phyloP scores from a whole-genome alignment of 805 yeast species.

The Naumovozyma castellii region DNA sequence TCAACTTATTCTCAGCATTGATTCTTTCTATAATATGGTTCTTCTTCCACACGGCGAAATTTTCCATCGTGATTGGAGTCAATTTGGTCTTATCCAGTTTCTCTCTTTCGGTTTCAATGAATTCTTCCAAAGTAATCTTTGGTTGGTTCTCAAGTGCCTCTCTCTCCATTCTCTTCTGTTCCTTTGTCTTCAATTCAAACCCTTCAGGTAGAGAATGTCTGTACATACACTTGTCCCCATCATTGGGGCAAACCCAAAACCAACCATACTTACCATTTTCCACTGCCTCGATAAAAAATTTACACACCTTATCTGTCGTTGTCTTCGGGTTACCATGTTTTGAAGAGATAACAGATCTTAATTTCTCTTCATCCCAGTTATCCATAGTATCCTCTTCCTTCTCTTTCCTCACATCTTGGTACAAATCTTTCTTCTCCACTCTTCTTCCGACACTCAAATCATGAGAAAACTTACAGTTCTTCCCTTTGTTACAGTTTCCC shows the following conservation, averaged over 20 bases:
- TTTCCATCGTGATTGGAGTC: slow-evolving; percentile 79
- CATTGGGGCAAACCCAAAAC: slow-evolving; percentile 97
- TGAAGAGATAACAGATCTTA: slow-evolving; percentile 73
- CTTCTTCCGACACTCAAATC: slow-evolving; percentile 79
- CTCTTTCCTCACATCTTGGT: slow-evolving; percentile 69
- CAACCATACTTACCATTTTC: slow-evolving; percentile 97
- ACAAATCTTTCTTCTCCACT: slow-evolving; percentile 82
- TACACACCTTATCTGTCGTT: slow-evolving; percentile 92
- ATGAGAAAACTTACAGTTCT: slow-evolving; percentile 85
- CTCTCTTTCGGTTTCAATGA: slow-evolving; percentile 86
- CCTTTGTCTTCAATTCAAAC: slow-evolving; percentile 91
- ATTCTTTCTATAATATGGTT: slow-evolving; percentile 53
- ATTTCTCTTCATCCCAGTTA: slow-evolving; percentile 92
- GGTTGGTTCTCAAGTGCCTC: slow-evolving; percentile 78
- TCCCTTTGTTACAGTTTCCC: slow-evolving; percentile 74
- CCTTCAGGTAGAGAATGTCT: slow-evolving; percentile 95
- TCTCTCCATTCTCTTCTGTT: slow-evolving; percentile 82
- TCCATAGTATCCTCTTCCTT: slow-evolving; percentile 87
- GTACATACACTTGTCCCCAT: slow-evolving; percentile 88
- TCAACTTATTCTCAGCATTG: slow-evolving; percentile 32
- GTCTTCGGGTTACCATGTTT: slow-evolving; percentile 93
- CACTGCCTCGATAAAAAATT: slow-evolving; percentile 88
- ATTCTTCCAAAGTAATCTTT: slow-evolving; percentile 89
- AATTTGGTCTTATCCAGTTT: slow-evolving; percentile 59
- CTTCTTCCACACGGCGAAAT: slow-evolving; percentile 76